phyloP scores from a whole-genome alignment of 148 eudicot species.

The Talinum fruticosum region DNA sequence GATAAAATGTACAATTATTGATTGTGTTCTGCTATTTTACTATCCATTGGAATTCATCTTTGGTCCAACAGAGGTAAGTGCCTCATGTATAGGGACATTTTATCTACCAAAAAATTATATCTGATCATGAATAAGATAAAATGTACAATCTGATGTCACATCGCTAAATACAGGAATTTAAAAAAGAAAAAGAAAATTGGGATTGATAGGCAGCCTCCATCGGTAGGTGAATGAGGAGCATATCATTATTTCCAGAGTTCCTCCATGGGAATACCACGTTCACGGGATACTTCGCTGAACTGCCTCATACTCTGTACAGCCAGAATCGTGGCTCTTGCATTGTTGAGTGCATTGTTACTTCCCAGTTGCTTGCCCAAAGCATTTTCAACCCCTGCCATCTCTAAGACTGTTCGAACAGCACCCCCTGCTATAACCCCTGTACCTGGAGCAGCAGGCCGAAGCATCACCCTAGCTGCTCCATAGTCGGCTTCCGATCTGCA shows the following conservation, averaged over 20 bases:
- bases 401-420: slow-evolving; percentile 72
- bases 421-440: slow-evolving; percentile 95
- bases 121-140: no score
- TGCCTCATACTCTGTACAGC: slow-evolving; percentile 76
- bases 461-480: slow-evolving; percentile 98
- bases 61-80: no score
- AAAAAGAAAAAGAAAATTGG: no score
- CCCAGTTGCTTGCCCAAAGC: slow-evolving; percentile 94
- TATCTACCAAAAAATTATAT: no score
- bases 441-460: slow-evolving; percentile 92
- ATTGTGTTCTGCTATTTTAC: no score
- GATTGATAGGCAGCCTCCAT: no score
- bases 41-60: no score
- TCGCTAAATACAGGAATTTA: no score
- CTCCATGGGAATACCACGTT: slow-evolving; percentile 95
- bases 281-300: slow-evolving; percentile 80
- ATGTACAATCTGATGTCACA: no score
- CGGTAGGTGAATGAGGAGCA: no score
- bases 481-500: slow-evolving; percentile 67
- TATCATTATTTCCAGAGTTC: slow-evolving; percentile 96
- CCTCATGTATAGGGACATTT: no score
- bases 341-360: slow-evolving; percentile 90
- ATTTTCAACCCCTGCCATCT: slow-evolving; percentile 91
- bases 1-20: no score
- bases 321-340: slow-evolving; percentile 81